These are phyloP conservation scores for Protomyces macrosporus DNA, from an alignment of 1,139 yeast genomes.

Conservation along the genomic window DNA sequence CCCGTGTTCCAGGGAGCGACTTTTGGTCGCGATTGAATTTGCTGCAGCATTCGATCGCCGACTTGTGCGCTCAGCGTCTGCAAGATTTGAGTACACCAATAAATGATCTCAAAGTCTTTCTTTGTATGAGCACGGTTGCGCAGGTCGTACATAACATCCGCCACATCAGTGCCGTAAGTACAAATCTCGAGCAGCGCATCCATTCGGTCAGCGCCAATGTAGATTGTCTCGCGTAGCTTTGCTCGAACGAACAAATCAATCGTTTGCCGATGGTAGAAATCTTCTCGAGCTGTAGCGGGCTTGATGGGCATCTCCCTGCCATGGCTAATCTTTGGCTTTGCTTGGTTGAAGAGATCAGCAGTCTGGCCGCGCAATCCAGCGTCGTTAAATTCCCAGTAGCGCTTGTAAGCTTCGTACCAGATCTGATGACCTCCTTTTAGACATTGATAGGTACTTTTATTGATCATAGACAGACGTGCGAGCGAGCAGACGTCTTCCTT, in stretches of 20 bases:
- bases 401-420: not conserved
- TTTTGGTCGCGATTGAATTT: not conserved
- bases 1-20: not conserved
- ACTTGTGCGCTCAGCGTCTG: not conserved
- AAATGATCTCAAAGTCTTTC: too few species aligned
- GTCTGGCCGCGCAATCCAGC: not conserved
- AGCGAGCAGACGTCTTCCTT: not conserved
- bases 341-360: not conserved
- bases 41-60: not conserved
- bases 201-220: too few species aligned
- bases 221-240: too few species aligned
- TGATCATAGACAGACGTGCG: not conserved
- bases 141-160: too few species aligned
- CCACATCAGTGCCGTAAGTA: too few species aligned
- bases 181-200: too few species aligned
- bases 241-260: too few species aligned
- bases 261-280: too few species aligned
- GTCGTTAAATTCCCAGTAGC: not conserved
- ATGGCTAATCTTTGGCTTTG: not conserved
- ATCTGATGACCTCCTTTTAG: not conserved
- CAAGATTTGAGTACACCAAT: too few species aligned
- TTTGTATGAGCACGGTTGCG: too few species aligned
- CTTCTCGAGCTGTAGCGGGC: too few species aligned
- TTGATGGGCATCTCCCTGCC: too few species aligned
- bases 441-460: not conserved